Evolutionary conservation across 2,329 filamentous ascomycete genomes (phyloP), one percentile per base, ranked within the genome.

Genomic region (Cordyceps cateniannulata): DNA sequence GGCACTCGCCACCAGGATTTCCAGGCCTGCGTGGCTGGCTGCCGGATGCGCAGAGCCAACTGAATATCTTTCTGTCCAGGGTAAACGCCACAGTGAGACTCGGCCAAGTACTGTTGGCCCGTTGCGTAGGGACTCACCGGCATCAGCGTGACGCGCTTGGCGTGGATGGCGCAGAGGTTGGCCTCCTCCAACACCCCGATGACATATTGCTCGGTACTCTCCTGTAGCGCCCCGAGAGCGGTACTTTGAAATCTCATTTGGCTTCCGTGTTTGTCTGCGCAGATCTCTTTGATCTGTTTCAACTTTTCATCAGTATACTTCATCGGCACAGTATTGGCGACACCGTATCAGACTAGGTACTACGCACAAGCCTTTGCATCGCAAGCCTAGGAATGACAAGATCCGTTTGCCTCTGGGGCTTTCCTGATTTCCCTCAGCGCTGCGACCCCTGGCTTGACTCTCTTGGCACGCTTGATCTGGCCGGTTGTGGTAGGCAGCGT

Each of bases 161-260:
- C 91, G 76, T 96, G 91, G 69, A 96, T 90, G 63, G 91, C 91
- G 77, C 91, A 95, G 44, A 96, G 81, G 77, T 96, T 32, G 66
- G 91, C 91, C 76, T 96, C 91, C 73, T 97, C 93, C 71, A 98
- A 97, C n/a, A 98, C 80, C 71, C 96, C 93, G 62, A 98, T 90
- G 67, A 98, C 82, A 76, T 96, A 98, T 5, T 93, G 93, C 78
- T 98, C 93, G n/a, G 93, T 86, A 16, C 93, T 91, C 80, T 98
- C 93, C 76, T 98, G 93, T 3, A 98, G 82, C 14, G 93, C 93
- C 70, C 90, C 86, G 69, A 98, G 95, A 56, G 95, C 93, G 69
- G 96, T 93, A 59, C 90, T 96, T 78, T 98, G 95, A 93, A 95
- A 99, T 67, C 93, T 86, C 74, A 98, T 85, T 63, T 90, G 38